A percentile compares a stretch with the other conserved stretches of the same genome.
phyloP scores from a whole-genome alignment of 257 asterid genomes.

The Ophiorrhiza pumila region DNA sequence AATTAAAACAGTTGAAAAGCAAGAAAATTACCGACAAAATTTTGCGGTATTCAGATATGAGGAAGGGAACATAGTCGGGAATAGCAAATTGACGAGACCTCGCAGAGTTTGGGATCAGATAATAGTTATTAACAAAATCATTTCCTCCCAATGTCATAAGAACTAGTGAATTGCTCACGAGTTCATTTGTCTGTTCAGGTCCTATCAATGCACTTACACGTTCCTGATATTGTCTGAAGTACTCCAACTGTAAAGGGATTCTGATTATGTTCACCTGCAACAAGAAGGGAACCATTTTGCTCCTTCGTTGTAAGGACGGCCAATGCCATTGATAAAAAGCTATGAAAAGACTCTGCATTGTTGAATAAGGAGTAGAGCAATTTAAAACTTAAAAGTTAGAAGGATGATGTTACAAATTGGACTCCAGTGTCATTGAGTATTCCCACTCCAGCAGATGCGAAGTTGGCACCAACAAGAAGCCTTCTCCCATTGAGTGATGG shows the following conservation, averaged over 20 bases:
- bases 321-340: not conserved
- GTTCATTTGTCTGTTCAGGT: constrained; percentile 30
- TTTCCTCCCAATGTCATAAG: constrained; percentile 86
- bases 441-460: constrained; percentile 87
- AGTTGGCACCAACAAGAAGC: constrained; percentile 70
- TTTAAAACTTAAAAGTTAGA: not conserved
- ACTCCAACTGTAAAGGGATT: constrained; percentile 50
- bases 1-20: not conserved
- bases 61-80: constrained; percentile 48
- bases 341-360: not conserved
- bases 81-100: constrained; percentile 63
- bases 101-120: constrained; percentile 59
- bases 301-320: not conserved
- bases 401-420: constrained; percentile 54
- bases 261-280: constrained; percentile 71
- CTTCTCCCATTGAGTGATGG: constrained; percentile 53
- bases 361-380: not conserved
- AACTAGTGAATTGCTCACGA: constrained; percentile 58
- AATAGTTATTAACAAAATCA: constrained; percentile 87
- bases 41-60: constrained; percentile 71
- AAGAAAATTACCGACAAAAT: constrained; percentile 45
- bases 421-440: constrained; percentile 80
- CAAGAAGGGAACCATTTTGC: not conserved
- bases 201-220: constrained; percentile 58
- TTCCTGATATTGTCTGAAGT: constrained; percentile 57